Conservation (phyloP, 2,329 filamentous ascomycete genomes). For the Fusarium armeniacum region DNA sequence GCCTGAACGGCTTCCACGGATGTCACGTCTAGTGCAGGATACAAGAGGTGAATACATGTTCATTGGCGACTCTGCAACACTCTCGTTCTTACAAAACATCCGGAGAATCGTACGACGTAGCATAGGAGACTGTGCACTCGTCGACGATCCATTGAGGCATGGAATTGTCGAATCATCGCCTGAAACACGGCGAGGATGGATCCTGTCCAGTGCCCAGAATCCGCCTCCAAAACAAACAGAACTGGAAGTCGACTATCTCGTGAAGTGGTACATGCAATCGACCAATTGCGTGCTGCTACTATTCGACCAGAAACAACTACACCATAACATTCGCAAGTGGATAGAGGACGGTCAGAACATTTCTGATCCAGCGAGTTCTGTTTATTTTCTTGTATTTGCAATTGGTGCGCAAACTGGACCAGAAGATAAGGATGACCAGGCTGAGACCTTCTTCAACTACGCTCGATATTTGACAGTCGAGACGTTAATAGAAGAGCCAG, state of each 20-base stretch:
- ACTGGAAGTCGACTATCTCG: conserved; percentile 48
- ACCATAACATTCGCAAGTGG: conserved; percentile 49
- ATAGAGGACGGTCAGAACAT: conserved; percentile 43
- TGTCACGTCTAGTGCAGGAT: conserved; percentile 54
- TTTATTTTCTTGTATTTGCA: conserved; percentile 52
- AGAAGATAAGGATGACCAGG: conserved; percentile 53
- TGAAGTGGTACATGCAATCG: conserved; percentile 53
- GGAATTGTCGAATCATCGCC: conserved; percentile 54
- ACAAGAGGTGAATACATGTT: conserved; percentile 55
- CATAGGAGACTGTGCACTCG: conserved; percentile 52
- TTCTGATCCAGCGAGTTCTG: conserved; percentile 37
- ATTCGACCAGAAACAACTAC: conserved; percentile 52
- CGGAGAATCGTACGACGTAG: conserved; percentile 52
- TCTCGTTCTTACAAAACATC: conserved; percentile 55
- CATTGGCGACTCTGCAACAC: conserved; percentile 55
- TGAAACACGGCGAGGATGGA: conserved; percentile 49
- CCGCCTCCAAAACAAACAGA: conserved; percentile 44
- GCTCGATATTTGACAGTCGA: conserved; percentile 54
- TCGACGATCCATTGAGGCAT: conserved; percentile 54
- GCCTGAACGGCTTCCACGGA: conserved; percentile 45
- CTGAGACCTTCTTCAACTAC: conserved; percentile 54
- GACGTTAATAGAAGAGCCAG: conserved; percentile 55
- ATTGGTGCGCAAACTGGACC: conserved; percentile 54
- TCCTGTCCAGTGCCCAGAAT: conserved; percentile 45
- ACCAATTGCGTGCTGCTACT: conserved; percentile 50